Conservation (phyloP, 257 asterid species). For the Haberlea rhodopensis region DNA sequence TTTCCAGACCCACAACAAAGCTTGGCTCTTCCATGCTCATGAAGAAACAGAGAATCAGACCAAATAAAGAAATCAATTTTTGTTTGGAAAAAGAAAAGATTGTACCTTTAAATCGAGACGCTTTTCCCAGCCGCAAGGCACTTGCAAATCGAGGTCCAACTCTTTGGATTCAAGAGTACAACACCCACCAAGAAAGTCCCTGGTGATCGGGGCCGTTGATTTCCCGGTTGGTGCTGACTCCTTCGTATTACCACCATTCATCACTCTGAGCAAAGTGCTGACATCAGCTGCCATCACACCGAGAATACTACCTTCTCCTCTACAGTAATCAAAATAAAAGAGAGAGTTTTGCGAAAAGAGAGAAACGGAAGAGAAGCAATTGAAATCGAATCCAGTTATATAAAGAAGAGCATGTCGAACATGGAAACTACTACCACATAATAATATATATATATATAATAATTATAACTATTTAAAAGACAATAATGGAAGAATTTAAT, state of each 20-base stretch:
- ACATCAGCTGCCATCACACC: constrained; percentile 67
- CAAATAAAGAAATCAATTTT: too few species aligned
- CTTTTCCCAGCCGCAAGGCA: too few species aligned
- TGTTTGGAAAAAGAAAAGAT: too few species aligned
- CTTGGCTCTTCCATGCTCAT: too few species aligned
- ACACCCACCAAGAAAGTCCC: constrained; percentile 76
- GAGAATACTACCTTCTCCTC: constrained; percentile 1
- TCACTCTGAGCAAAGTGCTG: constrained; percentile 43
- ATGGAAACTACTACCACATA: constrained; percentile 23
- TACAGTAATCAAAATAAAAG: neutral
- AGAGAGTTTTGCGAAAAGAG: constrained; percentile 5
- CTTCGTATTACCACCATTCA: constrained; percentile 49
- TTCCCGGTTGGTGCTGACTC: constrained; percentile 38
- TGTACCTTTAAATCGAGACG: constrained; percentile 70
- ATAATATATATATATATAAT: too few species aligned
- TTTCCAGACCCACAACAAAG: neutral
- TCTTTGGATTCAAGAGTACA: constrained; percentile 58
- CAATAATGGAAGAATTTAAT: constrained; percentile 30
- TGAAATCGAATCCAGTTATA: constrained; percentile 16
- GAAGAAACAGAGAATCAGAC: neutral
- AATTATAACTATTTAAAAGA: constrained; percentile 23
- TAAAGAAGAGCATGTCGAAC: constrained; percentile 21
- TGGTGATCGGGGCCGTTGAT: constrained; percentile 59
- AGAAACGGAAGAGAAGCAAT: constrained; percentile 1
- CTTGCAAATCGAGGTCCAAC: constrained; percentile 78